Evolutionary conservation across 2,329 filamentous ascomycete species (phyloP).

Genomic region (Cryphonectria carpinicola): DNA sequence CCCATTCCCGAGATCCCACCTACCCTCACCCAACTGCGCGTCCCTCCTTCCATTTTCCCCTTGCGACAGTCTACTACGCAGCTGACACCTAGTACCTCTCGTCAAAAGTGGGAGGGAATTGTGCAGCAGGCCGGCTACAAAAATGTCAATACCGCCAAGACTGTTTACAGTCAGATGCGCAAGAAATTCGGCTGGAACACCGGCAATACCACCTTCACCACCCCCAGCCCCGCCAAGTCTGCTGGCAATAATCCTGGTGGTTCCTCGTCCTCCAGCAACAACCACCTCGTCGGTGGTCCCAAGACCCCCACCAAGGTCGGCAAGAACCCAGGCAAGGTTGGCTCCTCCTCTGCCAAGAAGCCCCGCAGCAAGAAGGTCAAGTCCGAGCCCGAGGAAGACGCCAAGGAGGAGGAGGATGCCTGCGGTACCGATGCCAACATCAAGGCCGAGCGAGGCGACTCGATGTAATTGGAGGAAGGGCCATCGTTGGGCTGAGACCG

Average conservation of each 20-base stretch:
- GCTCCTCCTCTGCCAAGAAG: slow-evolving; percentile 16
- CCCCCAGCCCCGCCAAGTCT: not conserved
- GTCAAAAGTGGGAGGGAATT: slow-evolving; percentile 28
- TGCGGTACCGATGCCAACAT: not conserved
- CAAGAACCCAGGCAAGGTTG: slow-evolving; percentile 24
- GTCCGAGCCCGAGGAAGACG: not conserved
- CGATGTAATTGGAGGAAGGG: not conserved
- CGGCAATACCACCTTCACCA: not conserved
- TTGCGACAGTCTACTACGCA: not conserved
- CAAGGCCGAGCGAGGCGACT: not conserved
- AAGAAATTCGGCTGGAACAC: slow-evolving; percentile 23
- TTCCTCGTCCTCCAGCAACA: not conserved
- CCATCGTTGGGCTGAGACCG: not conserved
- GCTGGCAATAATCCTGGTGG: not conserved
- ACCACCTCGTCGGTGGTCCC: not conserved
- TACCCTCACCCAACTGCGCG: not conserved
- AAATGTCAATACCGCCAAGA: slow-evolving; percentile 27
- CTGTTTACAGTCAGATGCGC: slow-evolving; percentile 29
- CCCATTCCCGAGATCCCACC: not conserved
- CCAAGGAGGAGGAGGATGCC: not conserved
- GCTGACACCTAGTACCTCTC: not conserved
- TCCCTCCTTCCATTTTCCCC: too few species aligned
- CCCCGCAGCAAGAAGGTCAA: slow-evolving; percentile 7
- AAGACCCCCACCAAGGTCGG: slow-evolving; percentile 24
- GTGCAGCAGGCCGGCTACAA: slow-evolving; percentile 21